Evolutionary conservation across 2,329 filamentous ascomycete genomes (phyloP).

Genomic region (Xylaria sp.): DNA sequence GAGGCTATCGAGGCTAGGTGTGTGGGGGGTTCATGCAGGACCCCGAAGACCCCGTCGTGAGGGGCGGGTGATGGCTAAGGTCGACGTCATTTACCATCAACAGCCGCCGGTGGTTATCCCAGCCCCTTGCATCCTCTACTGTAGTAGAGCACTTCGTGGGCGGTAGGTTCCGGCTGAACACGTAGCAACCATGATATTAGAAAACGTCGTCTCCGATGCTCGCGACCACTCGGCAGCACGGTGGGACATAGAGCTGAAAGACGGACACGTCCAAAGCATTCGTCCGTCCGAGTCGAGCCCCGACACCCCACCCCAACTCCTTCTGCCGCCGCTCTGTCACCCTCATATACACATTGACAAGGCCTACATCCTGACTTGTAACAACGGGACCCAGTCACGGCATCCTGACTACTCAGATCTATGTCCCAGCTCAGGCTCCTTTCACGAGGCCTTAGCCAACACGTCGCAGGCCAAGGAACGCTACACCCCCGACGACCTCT

Average conservation of each 20-base stretch:
- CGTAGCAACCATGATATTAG: conserved; percentile 23
- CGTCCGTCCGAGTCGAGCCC: conserved; percentile 33
- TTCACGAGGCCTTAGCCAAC: conserved; percentile 70
- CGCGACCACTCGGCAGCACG: conserved; percentile 15
- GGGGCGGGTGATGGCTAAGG: conserved; percentile 4
- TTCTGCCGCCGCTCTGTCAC: conserved; percentile 67
- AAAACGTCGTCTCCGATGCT: conserved; percentile 36
- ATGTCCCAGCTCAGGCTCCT: conserved; percentile 69
- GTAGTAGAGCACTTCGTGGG: no score
- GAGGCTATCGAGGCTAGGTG: not conserved
- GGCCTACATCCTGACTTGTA: conserved; percentile 65
- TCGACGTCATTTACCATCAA: conserved; percentile 16
- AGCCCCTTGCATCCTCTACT: not conserved
- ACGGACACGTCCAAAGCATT: conserved; percentile 40
- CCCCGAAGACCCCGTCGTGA: not conserved
- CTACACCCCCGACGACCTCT: conserved; percentile 71
- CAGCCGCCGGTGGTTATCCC: no score
- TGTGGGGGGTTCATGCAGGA: conserved; percentile 7
- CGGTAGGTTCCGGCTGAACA: not conserved
- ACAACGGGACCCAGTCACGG: conserved; percentile 36
- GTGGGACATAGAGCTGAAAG: conserved; percentile 34
- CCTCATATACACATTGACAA: conserved; percentile 80
- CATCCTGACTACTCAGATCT: conserved; percentile 70
- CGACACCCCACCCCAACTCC: conserved; percentile 43
- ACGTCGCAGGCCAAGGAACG: conserved; percentile 67